Conservation (phyloP, 192 early-diverging fungal species). For the Coemansia sp. region DNA sequence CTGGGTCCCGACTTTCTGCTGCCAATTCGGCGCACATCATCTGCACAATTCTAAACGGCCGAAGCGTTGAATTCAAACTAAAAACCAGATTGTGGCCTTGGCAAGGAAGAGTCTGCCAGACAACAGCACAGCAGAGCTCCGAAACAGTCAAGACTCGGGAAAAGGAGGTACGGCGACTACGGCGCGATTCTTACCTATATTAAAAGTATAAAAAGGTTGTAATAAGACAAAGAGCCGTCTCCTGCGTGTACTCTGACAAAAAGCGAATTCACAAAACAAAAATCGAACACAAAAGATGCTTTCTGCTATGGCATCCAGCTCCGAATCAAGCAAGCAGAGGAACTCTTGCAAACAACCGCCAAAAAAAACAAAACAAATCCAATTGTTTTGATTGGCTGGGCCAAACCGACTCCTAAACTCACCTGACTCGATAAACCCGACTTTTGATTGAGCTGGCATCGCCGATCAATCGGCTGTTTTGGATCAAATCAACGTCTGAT, state of each 20-base stretch:
- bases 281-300: background rate
- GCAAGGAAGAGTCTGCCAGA: background rate
- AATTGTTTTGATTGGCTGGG: background rate
- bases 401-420: background rate
- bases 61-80: too few species aligned
- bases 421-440: background rate
- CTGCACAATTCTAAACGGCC: too few species aligned
- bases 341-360: background rate
- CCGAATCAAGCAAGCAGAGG: background rate
- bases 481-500: background rate
- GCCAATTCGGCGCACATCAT: too few species aligned
- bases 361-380: background rate
- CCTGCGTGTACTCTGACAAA: background rate
- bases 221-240: background rate
- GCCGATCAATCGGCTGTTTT: background rate
- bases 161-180: background rate
- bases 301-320: background rate
- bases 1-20: too few species aligned
- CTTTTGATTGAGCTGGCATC: background rate
- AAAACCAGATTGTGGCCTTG: too few species aligned
- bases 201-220: background rate
- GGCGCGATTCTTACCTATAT: background rate
- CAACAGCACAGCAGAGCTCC: background rate
- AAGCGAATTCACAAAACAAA: background rate
- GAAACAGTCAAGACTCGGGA: too few species aligned